Conservation (phyloP, 805 yeast genomes). For the Candida parachauliodes region DNA sequence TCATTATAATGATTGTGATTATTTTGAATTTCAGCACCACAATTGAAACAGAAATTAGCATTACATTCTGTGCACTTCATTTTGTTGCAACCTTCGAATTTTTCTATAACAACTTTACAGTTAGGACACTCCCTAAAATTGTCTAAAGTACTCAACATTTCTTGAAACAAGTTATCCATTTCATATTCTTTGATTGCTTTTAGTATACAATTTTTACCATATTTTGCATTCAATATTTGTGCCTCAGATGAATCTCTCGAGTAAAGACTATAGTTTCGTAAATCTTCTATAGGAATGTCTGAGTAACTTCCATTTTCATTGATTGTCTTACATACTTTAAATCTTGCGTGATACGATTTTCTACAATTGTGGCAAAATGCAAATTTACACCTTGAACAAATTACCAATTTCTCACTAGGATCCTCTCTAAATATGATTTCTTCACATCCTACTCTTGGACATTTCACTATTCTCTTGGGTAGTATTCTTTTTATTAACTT, state of each 20-base stretch:
- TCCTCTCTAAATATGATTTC: constrained; percentile 46
- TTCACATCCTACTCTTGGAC: constrained; percentile 47
- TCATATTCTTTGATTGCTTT: constrained; percentile 42
- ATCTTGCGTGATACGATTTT: constrained; percentile 60
- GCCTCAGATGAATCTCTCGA: constrained; percentile 28
- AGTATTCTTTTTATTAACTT: constrained; percentile 41
- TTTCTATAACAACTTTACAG: constrained; percentile 47
- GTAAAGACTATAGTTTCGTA: constrained; percentile 33
- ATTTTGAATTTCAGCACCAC: constrained; percentile 32
- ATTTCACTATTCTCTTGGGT: constrained; percentile 47
- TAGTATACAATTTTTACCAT: constrained; percentile 43
- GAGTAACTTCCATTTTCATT: constrained; percentile 17
- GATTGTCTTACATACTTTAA: constrained; percentile 38
- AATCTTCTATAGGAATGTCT: constrained; percentile 28
- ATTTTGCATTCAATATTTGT: constrained; percentile 32
- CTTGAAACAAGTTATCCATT: constrained; percentile 46
- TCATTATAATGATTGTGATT: constrained; percentile 51
- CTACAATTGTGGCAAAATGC: constrained; percentile 57
- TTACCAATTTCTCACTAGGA: constrained; percentile 42
- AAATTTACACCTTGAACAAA: constrained; percentile 47
- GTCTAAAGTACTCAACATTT: constrained; percentile 38
- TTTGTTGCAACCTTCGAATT: constrained; percentile 62
- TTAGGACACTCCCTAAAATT: constrained; percentile 50
- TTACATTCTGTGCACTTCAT: constrained; percentile 53
- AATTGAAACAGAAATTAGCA: constrained; percentile 50